phyloP scores from a whole-genome alignment of 148 eudicot genomes.

The Dysphania ambrosioides region DNA sequence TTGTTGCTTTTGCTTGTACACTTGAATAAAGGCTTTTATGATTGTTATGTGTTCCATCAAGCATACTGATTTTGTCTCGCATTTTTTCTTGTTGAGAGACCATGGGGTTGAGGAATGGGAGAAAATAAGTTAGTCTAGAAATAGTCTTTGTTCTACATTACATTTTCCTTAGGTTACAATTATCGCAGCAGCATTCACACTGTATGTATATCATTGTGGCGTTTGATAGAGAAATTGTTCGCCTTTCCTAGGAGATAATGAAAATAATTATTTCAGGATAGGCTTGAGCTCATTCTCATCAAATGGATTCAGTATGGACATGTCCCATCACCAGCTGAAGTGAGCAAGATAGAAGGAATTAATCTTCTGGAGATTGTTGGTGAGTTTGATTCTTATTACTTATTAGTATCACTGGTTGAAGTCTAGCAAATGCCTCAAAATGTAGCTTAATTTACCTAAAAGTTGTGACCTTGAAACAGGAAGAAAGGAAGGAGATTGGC shows the following conservation, averaged over 20 bases:
- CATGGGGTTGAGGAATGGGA: neutral
- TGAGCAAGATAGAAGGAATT: slow-evolving; percentile 79
- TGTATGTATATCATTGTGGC: neutral
- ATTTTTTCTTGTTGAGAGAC: neutral
- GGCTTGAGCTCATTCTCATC: slow-evolving; percentile 81
- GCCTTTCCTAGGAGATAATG: neutral
- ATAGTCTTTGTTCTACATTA: neutral
- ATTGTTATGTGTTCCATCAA: no score
- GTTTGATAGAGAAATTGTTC: neutral
- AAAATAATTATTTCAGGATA: slow-evolving; percentile 54
- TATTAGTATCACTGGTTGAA: neutral
- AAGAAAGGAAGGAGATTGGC: slow-evolving; percentile 50
- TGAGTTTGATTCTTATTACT: slow-evolving; percentile 25
- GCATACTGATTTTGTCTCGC: neutral
- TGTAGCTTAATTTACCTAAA: neutral
- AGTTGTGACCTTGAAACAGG: slow-evolving; percentile 24
- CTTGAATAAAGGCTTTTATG: neutral
- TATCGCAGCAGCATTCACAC: neutral
- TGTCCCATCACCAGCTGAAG: slow-evolving; percentile 91
- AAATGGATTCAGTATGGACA: slow-evolving; percentile 53
- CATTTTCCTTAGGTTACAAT: neutral
- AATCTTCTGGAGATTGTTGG: slow-evolving; percentile 49
- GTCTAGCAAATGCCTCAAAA: neutral
- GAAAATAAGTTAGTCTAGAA: neutral
- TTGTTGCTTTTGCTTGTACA: no score